Evolutionary conservation across 1,284 basidiomycete species (phyloP), one percentile per base, ranked within the genome.

Genomic region (Pseudomicrostroma phylloplanum): DNA sequence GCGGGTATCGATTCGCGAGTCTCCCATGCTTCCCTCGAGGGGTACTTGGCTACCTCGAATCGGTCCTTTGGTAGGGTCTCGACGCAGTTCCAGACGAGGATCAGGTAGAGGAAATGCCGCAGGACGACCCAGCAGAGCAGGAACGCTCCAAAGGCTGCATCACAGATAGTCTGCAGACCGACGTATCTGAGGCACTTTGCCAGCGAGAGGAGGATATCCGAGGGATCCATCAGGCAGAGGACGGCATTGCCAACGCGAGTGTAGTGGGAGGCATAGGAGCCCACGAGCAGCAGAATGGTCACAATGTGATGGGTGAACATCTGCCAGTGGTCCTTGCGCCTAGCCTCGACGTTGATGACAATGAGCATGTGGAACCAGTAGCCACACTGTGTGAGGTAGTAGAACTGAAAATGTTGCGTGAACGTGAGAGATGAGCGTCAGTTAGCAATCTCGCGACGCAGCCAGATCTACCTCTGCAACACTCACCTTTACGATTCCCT

Each of bases 291-390:
- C 46, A 84, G 79, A 62, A 93, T 85, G 19, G 92, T 94, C 73
- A 97, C 88, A 72, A 96, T 79, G 80, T 98, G 94, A 82, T 98
- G 94, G 36, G 87, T 83, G 83, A 96, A 89, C 94, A 97, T 98
- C 81, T 96, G 92, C 79, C 84, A 83, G 80, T 96, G 91, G 80
- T 98, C 94, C 77, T 91, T 92, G 61, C 94, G 85, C 59, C 87
- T 84, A 55, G 88, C 92, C 80, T 98, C 94, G n/a, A 91, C 88
- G 79, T 96, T 79, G 79, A 98, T 85, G 60, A 94, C 88, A 66
- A 96, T 83, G 19, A 96, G 83, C 80, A 94, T 91, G 77, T 97
- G 92, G 63, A 90, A 81, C 82, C 96, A 97, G 81, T 93, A 96
- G 9, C 91, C 90, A n/a, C 86, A 87, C 80, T 96, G 90, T 11